Conservation (phyloP, 345 rosid species). For the Populus ilicifolia region DNA sequence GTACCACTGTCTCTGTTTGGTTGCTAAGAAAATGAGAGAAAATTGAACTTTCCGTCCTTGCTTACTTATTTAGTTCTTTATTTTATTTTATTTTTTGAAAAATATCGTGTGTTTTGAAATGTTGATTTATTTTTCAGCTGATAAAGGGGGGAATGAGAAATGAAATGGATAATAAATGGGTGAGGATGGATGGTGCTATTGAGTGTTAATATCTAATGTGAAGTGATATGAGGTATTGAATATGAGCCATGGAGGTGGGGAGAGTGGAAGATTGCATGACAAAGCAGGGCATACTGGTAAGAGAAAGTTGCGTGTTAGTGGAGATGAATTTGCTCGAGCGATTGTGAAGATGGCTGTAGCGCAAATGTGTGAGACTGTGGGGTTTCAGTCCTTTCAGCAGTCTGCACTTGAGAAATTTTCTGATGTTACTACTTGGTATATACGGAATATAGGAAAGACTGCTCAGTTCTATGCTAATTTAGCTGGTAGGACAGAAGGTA, state of each 20-base stretch:
- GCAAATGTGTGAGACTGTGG: constrained; percentile 64
- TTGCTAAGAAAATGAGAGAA: neutral
- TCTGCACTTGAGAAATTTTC: constrained; percentile 68
- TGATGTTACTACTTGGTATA: constrained; percentile 49
- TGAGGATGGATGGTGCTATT: constrained; percentile 38
- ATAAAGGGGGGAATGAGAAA: neutral
- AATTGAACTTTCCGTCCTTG: neutral
- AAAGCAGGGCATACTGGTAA: constrained; percentile 14
- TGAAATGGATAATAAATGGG: constrained; percentile 7
- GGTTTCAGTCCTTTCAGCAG: constrained; percentile 72
- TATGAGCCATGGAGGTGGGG: constrained; percentile 84
- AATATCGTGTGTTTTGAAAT: no score
- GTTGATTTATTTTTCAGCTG: neutral
- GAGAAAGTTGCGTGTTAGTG: constrained; percentile 33
- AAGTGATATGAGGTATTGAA: constrained; percentile 68
- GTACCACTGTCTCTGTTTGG: neutral
- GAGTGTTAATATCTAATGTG: constrained; percentile 19
- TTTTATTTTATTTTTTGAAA: neutral
- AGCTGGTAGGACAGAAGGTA: constrained; percentile 60
- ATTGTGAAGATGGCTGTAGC: constrained; percentile 63
- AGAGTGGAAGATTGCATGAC: constrained; percentile 45
- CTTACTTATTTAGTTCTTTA: neutral
- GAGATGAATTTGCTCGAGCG: constrained; percentile 48
- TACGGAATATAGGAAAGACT: constrained; percentile 52
- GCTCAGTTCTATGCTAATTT: constrained; percentile 52